Evolutionary conservation across 202 grass and related monocot genomes (phyloP), one percentile per base, ranked within the genome.

Genomic region (Zizania palustris): DNA sequence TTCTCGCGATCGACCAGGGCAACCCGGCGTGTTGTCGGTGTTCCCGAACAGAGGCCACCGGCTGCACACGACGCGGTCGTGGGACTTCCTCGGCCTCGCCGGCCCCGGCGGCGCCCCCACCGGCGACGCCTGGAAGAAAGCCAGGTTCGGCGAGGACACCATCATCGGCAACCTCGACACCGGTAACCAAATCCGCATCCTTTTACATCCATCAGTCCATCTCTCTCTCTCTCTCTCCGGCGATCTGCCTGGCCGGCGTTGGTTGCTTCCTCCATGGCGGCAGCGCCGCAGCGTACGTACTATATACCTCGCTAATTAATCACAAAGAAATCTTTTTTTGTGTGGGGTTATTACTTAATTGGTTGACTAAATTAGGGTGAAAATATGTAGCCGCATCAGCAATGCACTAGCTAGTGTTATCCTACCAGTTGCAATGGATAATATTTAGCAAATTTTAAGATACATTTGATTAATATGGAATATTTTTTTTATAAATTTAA

Each of bases 81-180:
- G 95, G 95, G 72, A 90, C 40, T 94, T 98, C 72, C 77, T 98
- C 21, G 83, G 89, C 13, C 87, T 97, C 48, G 89, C 90, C 73
- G 87, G 76, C 2, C 46, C 68, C 64, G 83, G 77, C 55, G 67
- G 71, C n/a, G 80, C 56, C 14, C 64, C 75, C 14, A 68, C 15
- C 54, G 71, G 86, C 21, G 78, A 49, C 5, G 72, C 78, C 7
- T 98, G 95, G 95, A 64, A n/a, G 11, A 89, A 86, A 80, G 91
- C 95, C 2, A 77, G 54, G 38, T 98, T 90, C 70, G 95, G 89
- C 34, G 85, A 82, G 65, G 95, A 89, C 77, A 90, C 83, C 66
- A 92, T 98, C 77, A 94, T 98, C 67, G 91, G 79, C 79, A 94
- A 98, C 73, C 69, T 98, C 75, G 95, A 98, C 69, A 90, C 91